Evolutionary conservation across 1,139 yeast genomes (phyloP).

Genomic region (Yamadazyma conglobata): DNA sequence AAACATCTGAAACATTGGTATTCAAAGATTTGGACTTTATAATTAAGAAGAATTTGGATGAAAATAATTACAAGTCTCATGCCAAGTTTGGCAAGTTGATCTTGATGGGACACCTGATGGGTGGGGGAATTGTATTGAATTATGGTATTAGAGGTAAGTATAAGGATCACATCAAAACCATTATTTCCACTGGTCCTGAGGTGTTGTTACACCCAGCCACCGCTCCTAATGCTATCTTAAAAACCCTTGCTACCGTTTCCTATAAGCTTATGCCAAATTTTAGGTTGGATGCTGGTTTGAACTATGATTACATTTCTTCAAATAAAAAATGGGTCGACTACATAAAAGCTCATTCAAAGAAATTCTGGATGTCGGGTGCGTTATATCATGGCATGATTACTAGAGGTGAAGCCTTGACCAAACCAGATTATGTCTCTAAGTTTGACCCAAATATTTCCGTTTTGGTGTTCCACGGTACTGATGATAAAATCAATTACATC

Average conservation of each 20-base stretch:
- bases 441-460: constrained; percentile 45
- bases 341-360: constrained; percentile 33
- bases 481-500: constrained; percentile 51
- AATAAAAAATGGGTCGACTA: constrained; percentile 48
- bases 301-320: constrained; percentile 53
- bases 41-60: constrained; percentile 33
- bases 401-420: constrained; percentile 55
- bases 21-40: constrained; percentile 71
- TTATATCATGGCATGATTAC: constrained; percentile 60
- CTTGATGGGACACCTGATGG: constrained; percentile 92
- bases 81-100: constrained; percentile 50
- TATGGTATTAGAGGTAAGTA: constrained; percentile 68
- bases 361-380: constrained; percentile 41
- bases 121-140: constrained; percentile 78
- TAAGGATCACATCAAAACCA: constrained; percentile 51
- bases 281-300: constrained; percentile 55
- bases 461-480: constrained; percentile 44
- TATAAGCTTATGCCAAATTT: constrained; percentile 50
- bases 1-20: constrained; percentile 60
- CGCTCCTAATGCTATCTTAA: constrained; percentile 50
- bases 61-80: constrained; percentile 19
- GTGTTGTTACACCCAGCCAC: constrained; percentile 57
- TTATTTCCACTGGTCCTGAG: constrained; percentile 66
- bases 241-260: constrained; percentile 44
- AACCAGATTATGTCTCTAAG: constrained; percentile 38